These are phyloP conservation scores for Suhomyces canberraensis DNA, from an alignment of 805 yeast genomes.

Conservation along the genomic window DNA sequence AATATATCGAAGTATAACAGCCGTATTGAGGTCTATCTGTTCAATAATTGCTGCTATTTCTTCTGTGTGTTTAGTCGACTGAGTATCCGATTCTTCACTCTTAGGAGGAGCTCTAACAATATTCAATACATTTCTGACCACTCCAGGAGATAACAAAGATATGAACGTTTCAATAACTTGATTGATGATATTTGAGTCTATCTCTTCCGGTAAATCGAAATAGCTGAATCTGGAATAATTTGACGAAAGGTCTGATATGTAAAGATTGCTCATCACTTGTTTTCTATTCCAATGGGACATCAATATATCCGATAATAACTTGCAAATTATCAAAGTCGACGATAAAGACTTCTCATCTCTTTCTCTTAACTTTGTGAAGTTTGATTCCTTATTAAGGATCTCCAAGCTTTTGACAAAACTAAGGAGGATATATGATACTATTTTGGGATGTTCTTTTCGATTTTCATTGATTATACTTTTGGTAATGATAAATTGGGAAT, in stretches of 20 bases:
- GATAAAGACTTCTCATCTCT: slow-evolving; percentile 29
- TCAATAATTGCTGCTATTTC: slow-evolving; percentile 9
- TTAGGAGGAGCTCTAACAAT: slow-evolving; percentile 14
- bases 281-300: slow-evolving; percentile 28
- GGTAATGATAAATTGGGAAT: slow-evolving; percentile 36
- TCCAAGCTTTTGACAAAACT: slow-evolving; percentile 23
- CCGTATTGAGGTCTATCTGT: slow-evolving; percentile 34
- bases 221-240: slow-evolving; percentile 27
- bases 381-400: slow-evolving; percentile 21
- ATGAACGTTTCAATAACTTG: slow-evolving; percentile 28
- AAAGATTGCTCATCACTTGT: slow-evolving; percentile 9
- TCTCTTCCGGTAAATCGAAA: slow-evolving; percentile 26
- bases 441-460: slow-evolving; percentile 9
- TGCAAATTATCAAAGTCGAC: slow-evolving; percentile 31
- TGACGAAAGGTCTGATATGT: slow-evolving; percentile 9
- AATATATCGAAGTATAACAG: slow-evolving; percentile 29
- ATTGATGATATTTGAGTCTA: slow-evolving; percentile 15
- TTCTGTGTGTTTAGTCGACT: not conserved
- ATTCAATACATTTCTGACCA: slow-evolving; percentile 26
- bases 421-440: slow-evolving; percentile 19
- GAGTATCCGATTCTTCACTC: not conserved
- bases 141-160: slow-evolving; percentile 27
- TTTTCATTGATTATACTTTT: slow-evolving; percentile 25
- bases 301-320: slow-evolving; percentile 28
- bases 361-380: slow-evolving; percentile 20